These are phyloP conservation scores for Gamsiella multidivaricata DNA, from an alignment of 192 early-diverging fungal species.

Conservation along the genomic window DNA sequence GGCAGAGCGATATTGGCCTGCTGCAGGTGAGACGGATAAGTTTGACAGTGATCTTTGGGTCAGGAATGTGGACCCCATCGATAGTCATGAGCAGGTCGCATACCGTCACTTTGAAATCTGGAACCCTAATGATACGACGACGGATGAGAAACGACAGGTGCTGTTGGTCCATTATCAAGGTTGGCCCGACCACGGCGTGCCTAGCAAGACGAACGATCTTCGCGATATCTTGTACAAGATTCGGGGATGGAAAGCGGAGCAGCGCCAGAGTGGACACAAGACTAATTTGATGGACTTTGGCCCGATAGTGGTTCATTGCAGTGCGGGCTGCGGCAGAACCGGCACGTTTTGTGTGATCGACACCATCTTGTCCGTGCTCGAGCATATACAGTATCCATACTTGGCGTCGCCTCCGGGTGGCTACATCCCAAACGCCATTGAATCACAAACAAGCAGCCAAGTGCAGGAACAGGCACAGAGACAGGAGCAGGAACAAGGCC, in stretches of 20 bases:
- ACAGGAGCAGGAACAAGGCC: no score
- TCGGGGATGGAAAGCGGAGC: constrained; percentile 29
- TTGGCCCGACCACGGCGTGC: constrained; percentile 88
- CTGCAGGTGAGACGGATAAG: constrained; percentile 37
- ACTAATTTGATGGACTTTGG: constrained; percentile 19
- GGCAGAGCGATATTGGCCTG: constrained; percentile 91
- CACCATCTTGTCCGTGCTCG: constrained; percentile 50
- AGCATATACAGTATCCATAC: constrained; percentile 18
- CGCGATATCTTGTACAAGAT: constrained; percentile 55
- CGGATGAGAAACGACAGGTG: constrained; percentile 32
- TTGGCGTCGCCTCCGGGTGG: background rate
- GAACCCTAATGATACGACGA: constrained; percentile 1
- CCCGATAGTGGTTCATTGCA: constrained; percentile 87
- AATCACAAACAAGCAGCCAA: background rate
- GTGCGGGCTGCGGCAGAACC: constrained; percentile 88
- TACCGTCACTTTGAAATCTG: constrained; percentile 40
- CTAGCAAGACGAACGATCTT: constrained; percentile 65
- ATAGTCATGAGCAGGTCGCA: constrained; percentile 14
- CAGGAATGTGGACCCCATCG: constrained; percentile 2
- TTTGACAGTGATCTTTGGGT: constrained; percentile 8
- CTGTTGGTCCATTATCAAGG: constrained; percentile 80
- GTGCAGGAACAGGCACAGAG: no score
- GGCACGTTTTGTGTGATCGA: constrained; percentile 86
- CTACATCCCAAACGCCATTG: background rate
- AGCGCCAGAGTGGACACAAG: constrained; percentile 19